phyloP scores from a whole-genome alignment of 1,139 yeast genomes.

The Citeromyces hawaiiensis region DNA sequence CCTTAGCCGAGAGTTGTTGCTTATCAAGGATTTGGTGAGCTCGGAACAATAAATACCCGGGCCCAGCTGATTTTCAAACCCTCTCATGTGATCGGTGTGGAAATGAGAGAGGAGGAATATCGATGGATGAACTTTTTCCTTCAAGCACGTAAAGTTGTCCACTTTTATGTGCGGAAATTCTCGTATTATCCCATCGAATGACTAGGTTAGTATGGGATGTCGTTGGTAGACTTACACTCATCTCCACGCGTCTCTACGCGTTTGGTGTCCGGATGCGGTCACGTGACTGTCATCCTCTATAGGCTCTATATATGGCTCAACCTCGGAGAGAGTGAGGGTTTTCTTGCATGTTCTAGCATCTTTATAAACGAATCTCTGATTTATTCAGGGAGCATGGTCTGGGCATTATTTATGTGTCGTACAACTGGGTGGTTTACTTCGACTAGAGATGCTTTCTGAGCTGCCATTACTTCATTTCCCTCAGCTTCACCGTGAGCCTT shows the following conservation, averaged over 20 bases:
- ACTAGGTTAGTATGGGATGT: background rate
- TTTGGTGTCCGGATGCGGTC: background rate
- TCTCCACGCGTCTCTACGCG: background rate
- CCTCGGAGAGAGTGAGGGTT: too few species aligned
- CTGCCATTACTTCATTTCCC: too few species aligned
- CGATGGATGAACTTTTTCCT: background rate
- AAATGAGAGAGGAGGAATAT: background rate
- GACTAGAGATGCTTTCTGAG: too few species aligned
- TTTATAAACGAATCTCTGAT: too few species aligned
- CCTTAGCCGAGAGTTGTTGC: background rate
- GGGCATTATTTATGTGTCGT: too few species aligned
- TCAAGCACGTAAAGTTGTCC: background rate
- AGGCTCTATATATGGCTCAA: too few species aligned
- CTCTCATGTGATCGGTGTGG: background rate
- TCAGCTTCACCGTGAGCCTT: too few species aligned
- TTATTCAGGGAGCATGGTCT: too few species aligned
- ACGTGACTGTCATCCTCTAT: too few species aligned
- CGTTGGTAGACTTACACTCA: background rate
- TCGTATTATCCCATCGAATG: background rate
- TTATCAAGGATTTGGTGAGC: background rate
- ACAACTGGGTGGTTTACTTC: too few species aligned
- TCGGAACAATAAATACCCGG: background rate
- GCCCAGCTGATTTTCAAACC: background rate
- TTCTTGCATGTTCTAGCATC: too few species aligned
- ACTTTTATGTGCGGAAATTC: background rate